These are phyloP conservation scores for Aphanomyces astaci DNA, from an alignment of 352 stramenopile genomes.

Conservation along the genomic window DNA sequence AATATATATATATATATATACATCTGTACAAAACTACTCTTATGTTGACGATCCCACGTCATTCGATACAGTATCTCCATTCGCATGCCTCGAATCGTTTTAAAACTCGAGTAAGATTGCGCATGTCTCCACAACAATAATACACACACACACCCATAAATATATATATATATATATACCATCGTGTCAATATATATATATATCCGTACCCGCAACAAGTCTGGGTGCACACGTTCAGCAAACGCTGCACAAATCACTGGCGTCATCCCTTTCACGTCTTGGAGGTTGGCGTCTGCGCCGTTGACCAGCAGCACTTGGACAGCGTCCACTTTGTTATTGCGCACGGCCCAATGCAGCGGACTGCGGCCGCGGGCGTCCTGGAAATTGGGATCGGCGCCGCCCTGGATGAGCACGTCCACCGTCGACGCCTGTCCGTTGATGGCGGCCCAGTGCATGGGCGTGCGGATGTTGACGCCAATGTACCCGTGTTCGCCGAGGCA, in stretches of 20 bases:
- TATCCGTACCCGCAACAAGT: constrained; percentile 51
- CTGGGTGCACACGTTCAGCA: constrained; percentile 46
- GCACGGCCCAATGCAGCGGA: constrained; percentile 67
- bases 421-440: constrained; percentile 56
- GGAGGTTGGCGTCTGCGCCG: constrained; percentile 56
- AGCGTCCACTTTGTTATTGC: constrained; percentile 60
- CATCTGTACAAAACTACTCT: neutral
- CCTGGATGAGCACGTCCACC: constrained; percentile 49
- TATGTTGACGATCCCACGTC: neutral
- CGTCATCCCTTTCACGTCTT: constrained; percentile 70
- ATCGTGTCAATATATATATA: neutral
- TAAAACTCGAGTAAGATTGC: too few species aligned
- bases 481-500: constrained; percentile 73
- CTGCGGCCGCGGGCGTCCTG: constrained; percentile 59
- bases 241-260: constrained; percentile 66
- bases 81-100: neutral
- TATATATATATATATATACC: too few species aligned
- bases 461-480: constrained; percentile 72
- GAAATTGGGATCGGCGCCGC: constrained; percentile 53
- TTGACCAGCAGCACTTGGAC: constrained; percentile 48
- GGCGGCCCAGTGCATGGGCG: constrained; percentile 67
- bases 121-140: too few species aligned
- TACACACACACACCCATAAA: too few species aligned
- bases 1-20: too few species aligned
- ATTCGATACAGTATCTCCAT: neutral